These are phyloP conservation scores for Emiliania huxleyi DNA, from an alignment of 78 protist species.

Conservation along the genomic window DNA sequence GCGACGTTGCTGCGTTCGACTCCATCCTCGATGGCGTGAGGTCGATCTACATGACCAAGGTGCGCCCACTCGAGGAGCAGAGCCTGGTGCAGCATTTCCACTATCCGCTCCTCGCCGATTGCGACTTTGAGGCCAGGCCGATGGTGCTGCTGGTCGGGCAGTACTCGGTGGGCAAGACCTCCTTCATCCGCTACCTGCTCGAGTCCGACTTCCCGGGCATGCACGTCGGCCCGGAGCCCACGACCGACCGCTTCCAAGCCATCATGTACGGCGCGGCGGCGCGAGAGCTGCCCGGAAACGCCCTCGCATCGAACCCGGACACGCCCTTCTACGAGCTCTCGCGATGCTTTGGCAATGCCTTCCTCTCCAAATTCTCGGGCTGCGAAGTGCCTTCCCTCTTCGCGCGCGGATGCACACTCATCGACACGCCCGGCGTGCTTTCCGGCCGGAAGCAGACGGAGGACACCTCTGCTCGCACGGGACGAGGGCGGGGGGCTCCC, in stretches of 20 bases:
- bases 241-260: constrained; percentile 85
- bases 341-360: constrained; percentile 63
- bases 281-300: constrained; percentile 73
- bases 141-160: constrained; percentile 55
- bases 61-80: background rate
- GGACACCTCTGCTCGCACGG: no score
- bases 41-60: background rate
- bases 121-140: constrained; percentile 50
- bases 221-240: constrained; percentile 85
- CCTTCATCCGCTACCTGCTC: constrained; percentile 51
- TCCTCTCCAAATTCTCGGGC: constrained; percentile 46
- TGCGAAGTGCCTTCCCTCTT: constrained; percentile 59
- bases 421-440: constrained; percentile 88
- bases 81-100: background rate
- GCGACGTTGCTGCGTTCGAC: no score
- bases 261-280: constrained; percentile 75
- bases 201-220: constrained; percentile 4
- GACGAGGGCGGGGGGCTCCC: no score
- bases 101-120: background rate
- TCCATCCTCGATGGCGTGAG: background rate
- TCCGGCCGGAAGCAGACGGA: constrained; percentile 71
- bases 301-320: constrained; percentile 60
- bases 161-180: constrained; percentile 53
- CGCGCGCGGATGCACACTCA: constrained; percentile 60
- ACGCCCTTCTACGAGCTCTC: constrained; percentile 71